These are phyloP conservation scores for Chaetomium globosum DNA, from an alignment of 2,329 filamentous ascomycete genomes.

Conservation along the genomic window DNA sequence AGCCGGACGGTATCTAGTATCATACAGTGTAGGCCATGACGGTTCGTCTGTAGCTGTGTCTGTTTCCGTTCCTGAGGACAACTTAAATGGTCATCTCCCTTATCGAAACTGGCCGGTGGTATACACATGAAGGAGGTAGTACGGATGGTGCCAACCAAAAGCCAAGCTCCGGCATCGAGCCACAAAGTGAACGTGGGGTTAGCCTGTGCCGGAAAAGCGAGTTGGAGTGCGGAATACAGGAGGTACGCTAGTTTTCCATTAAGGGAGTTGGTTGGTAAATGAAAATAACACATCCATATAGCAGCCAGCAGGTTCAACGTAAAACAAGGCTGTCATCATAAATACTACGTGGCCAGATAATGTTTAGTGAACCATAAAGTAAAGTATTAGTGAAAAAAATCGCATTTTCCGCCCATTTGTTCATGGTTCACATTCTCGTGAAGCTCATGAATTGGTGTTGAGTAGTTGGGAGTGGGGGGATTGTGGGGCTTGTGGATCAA, in stretches of 20 bases:
- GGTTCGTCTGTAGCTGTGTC: too few relatives aligned
- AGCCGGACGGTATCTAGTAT: neutral
- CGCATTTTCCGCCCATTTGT: neutral
- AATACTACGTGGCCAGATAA: neutral
- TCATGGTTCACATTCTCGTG: neutral
- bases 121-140: neutral
- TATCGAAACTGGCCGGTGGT: neutral
- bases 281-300: neutral
- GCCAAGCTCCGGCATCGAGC: neutral
- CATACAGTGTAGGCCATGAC: too few relatives aligned
- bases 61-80: too few relatives aligned
- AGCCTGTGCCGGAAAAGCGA: neutral
- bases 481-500: neutral
- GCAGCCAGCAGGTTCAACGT: neutral
- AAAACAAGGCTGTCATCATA: too few relatives aligned
- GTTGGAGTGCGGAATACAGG: neutral
- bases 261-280: neutral
- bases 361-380: too few relatives aligned
- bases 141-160: neutral
- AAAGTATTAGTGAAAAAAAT: neutral
- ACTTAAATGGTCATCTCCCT: neutral
- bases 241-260: neutral
- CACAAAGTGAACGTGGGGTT: neutral
- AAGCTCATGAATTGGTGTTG: slow-evolving; percentile 7
- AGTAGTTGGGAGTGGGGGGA: neutral